Evolutionary conservation across 2,329 filamentous ascomycete species (phyloP), one percentile per base, ranked within the genome.

Genomic region (Fusarium lyarnte): DNA sequence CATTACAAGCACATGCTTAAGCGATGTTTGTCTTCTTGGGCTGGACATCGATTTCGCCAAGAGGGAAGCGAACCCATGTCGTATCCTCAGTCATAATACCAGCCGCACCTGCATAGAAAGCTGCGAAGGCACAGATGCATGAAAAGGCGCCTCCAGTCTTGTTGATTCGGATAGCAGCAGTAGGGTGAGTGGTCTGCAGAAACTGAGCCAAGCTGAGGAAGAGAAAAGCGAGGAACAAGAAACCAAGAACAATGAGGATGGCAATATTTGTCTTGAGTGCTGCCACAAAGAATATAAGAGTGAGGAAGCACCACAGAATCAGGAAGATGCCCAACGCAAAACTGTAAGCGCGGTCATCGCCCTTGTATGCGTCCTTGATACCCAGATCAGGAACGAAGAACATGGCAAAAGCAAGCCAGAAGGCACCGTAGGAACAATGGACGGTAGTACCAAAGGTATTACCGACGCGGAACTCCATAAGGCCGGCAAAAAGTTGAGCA

Each of bases 401-500:
- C 82, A 90, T 89, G 73, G 85, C 87, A 73, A 87, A 89, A 29
- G 86, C 85, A 69, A 90, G 84, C 88, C 88, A 90, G 82, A 90
- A 90, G 66, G 88, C 87, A 63, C 88, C 88, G 76, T 90, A 91
- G 6, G 87, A 89, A 45, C 86, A 87, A 65, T 90, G 87, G 13
- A 89, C 87, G 11, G 88, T 90, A 35, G 87, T 87, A 83, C 88
- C 89, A 58, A 90, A 90, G 16, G 88, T 90, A 81, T 90, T 90
- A n/a, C 88, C 88, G 14, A 88, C 83, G 17, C 79, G 79, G 65
- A 85, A 85, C 72, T 85, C 80, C 80, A 85, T 82, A 31, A 93
- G 91, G 77, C 91, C 91, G 51, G 90, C 89, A 57, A 92, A 82
- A 77, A 92, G 82, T 79, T 93, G 91, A n/a, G 92, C 86, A 12